Base-by-base conservation (phyloP, 2,329 filamentous ascomycete species). In the Ophiostoma sp. region DNA sequence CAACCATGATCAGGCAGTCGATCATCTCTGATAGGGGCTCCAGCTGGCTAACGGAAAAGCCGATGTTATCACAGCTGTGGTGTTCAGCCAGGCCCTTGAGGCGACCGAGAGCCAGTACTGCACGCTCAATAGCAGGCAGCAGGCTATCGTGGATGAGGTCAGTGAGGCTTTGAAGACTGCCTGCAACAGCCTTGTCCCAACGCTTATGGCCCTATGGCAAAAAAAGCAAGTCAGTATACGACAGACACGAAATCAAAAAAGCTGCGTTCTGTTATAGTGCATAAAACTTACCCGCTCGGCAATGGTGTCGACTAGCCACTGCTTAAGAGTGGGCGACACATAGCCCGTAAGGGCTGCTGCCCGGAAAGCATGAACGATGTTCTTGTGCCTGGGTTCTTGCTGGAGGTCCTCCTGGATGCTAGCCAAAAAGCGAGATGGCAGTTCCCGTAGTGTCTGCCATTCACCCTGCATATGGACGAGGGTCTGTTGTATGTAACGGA, bases 251-350 rank as follows among this genome's bases (percentile, higher is more conserved):
- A 16, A 47, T 12, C 16, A n/a, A 49, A 49, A 49, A n/a, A 27
- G 27, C 27, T 27, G 27, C 27, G 27, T 27, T 49, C 9, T 49
- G 47, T 49, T 6, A 16, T 14, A 16, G 7, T 55, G 6, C 11
- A 60, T 27, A 27, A 18, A 63, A 41, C 58, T n/a, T 91, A 63
- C 58, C 71, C 91, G 82, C 75, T 96, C 92, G 7, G 87, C 86
- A 42, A 97, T 80, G 72, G 90, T 90, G 74, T 97, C 92, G 4
- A 93, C 86, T 1, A 99, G 82, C 89, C 96, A 99, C 76, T 97
- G 93, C 69, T 87, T 88, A 67, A 98, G 82, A 27, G 87, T 84
- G 9, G 86, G 84, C 66, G 89, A 87, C 40, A 90, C 92, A 74
- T 95, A 87, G 0, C 93, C 93, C 0, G 93, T 96, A 42, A 92